phyloP scores from a whole-genome alignment of 331 rosid genomes.

The Quercus phellos region DNA sequence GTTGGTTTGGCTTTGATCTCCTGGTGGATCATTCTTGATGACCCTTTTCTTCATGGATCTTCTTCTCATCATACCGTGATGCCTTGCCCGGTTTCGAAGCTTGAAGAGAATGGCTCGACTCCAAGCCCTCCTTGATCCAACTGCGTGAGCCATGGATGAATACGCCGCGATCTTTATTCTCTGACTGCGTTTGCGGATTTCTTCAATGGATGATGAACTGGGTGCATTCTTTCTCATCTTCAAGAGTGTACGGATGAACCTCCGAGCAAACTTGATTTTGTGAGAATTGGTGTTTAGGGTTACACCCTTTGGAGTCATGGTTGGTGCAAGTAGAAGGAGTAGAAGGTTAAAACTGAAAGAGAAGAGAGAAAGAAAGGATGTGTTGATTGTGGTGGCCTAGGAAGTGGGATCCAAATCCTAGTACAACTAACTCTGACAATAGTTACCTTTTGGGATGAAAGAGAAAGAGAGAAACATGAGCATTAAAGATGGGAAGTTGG shows the following conservation, averaged over 20 bases:
- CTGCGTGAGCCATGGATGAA: conserved; percentile 39
- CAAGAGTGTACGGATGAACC: conserved; percentile 25
- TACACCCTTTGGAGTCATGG: conserved; percentile 2
- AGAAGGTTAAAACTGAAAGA: not conserved
- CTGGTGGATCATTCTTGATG: not conserved
- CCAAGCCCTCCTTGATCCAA: conserved; percentile 39
- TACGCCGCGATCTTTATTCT: conserved; percentile 36
- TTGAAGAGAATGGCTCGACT: conserved; percentile 38
- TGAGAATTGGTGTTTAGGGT: not conserved
- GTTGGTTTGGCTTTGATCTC: not conserved
- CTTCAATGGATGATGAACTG: not conserved
- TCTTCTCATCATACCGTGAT: not conserved
- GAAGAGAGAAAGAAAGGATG: not conserved
- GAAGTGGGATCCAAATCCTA: not conserved
- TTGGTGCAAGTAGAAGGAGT: not conserved
- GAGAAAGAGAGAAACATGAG: conserved; percentile 4
- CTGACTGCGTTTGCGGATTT: conserved; percentile 11
- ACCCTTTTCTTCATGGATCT: conserved; percentile 5
- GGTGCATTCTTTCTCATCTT: conserved; percentile 17
- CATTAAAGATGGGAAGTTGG: not conserved
- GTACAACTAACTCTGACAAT: conserved; percentile 27
- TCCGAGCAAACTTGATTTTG: conserved; percentile 11
- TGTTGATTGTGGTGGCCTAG: not conserved
- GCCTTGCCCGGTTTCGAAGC: conserved; percentile 19
- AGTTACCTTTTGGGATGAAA: conserved; percentile 2